phyloP scores from a whole-genome alignment of 331 rosid species.

The Cucumis variabilis region DNA sequence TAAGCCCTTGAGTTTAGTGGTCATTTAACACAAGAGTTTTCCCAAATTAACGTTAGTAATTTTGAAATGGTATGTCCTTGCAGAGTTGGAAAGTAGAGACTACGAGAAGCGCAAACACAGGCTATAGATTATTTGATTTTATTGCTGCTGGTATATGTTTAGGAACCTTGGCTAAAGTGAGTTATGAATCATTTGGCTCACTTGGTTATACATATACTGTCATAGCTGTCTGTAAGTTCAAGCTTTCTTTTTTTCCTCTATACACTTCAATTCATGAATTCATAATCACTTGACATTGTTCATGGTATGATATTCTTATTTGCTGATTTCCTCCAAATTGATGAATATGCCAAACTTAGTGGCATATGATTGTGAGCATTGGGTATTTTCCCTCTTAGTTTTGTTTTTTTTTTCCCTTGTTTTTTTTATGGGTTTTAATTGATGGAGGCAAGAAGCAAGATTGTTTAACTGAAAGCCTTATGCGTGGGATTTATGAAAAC shows the following conservation, averaged over 20 bases:
- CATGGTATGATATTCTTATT: too few species aligned
- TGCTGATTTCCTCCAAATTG: neutral
- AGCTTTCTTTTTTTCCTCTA: neutral
- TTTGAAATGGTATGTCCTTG: neutral
- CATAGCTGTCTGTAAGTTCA: constrained; percentile 89
- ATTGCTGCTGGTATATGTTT: constrained; percentile 94
- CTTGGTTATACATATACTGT: constrained; percentile 96
- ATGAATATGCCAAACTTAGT: neutral
- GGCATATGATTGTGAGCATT: neutral
- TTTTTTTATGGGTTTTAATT: constrained; percentile 4
- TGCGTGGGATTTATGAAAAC: neutral
- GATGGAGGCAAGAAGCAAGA: neutral
- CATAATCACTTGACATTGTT: neutral
- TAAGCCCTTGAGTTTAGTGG: neutral
- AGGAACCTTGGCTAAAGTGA: constrained; percentile 97
- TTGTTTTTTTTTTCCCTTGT: neutral
- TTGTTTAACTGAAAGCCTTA: neutral
- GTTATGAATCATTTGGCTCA: constrained; percentile 90
- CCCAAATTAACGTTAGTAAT: neutral
- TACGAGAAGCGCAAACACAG: constrained; percentile 84
- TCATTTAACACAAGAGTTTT: too few species aligned
- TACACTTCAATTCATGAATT: neutral
- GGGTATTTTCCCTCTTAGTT: neutral
- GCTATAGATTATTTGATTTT: constrained; percentile 86
- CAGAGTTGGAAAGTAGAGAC: constrained; percentile 87